Conservation (phyloP, 257 asterid genomes). For the Solanum paucissectum region DNA sequence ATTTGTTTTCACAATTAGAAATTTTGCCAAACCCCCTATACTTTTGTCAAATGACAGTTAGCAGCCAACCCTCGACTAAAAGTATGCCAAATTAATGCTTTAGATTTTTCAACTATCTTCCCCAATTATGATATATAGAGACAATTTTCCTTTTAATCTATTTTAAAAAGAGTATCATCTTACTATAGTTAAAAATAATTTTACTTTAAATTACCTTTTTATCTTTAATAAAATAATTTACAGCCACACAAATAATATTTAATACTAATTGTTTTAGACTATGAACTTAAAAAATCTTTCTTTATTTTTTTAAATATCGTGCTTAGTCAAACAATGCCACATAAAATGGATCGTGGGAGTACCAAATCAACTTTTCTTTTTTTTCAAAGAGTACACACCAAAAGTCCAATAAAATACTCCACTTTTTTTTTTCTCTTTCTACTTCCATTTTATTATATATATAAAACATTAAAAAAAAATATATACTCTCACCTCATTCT, state of each 20-base stretch:
- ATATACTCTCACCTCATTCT: background rate
- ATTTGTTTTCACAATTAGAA: background rate
- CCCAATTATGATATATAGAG: background rate
- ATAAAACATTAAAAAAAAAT: background rate
- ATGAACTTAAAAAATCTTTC: too few species aligned
- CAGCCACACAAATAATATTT: too few species aligned
- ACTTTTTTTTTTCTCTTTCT: background rate
- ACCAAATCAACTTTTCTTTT: background rate
- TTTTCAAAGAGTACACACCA: slow-evolving; percentile 4
- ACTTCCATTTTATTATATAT: background rate
- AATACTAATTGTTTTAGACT: too few species aligned
- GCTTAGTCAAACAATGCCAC: accelerated
- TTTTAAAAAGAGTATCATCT: too few species aligned
- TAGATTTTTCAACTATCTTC: slow-evolving; percentile 4
- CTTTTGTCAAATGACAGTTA: background rate
- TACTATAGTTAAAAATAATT: too few species aligned
- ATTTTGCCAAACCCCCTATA: background rate
- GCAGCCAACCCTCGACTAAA: slow-evolving; percentile 26
- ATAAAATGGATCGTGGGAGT: background rate
- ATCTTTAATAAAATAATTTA: too few species aligned
- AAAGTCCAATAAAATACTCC: background rate
- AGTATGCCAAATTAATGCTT: background rate
- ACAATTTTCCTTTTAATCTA: too few species aligned
- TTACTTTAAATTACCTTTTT: too few species aligned
- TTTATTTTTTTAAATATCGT: background rate